Conservation (phyloP, 2,329 filamentous ascomycete species). For the Seiridium unicorne region DNA sequence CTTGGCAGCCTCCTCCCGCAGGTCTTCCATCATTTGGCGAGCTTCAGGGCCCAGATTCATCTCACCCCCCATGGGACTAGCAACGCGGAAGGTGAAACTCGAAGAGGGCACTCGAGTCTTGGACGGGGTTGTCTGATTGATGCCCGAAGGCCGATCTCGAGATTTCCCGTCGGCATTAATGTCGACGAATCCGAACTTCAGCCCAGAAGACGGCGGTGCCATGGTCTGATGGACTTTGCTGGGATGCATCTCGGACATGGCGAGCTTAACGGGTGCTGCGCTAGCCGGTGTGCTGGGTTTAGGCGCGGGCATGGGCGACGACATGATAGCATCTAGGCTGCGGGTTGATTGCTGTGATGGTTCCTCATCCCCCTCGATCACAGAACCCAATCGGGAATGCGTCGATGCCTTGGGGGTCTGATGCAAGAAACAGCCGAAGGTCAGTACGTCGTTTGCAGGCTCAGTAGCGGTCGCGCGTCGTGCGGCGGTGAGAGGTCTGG, state of each 20-base stretch:
- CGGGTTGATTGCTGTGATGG: constrained; percentile 24
- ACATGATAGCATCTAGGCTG: constrained; percentile 28
- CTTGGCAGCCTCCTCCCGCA: constrained; percentile 68
- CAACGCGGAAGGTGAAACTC: constrained; percentile 65
- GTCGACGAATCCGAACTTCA: constrained; percentile 79
- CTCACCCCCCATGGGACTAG: constrained; percentile 42
- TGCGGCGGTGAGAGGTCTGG: not conserved
- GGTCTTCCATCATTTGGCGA: constrained; percentile 60
- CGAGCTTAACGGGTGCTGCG: constrained; percentile 65
- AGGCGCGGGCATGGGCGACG: constrained; percentile 28
- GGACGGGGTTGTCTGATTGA: constrained; percentile 61
- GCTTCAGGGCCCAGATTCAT: constrained; percentile 60
- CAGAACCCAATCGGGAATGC: constrained; percentile 32
- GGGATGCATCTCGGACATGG: constrained; percentile 86
- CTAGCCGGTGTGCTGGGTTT: constrained; percentile 58
- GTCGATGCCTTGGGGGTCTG: constrained; percentile 8
- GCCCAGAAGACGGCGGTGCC: constrained; percentile 74
- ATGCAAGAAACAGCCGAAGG: not conserved
- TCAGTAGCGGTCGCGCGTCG: not conserved
- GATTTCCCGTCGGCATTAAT: constrained; percentile 59
- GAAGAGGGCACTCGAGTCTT: constrained; percentile 53
- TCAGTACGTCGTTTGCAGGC: not conserved
- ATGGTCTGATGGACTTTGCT: constrained; percentile 76
- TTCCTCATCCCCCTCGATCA: constrained; percentile 43
- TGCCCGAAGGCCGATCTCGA: constrained; percentile 34